Base-by-base conservation (phyloP, 164 flowering plant species). In the Paratinospora sagittata region DNA sequence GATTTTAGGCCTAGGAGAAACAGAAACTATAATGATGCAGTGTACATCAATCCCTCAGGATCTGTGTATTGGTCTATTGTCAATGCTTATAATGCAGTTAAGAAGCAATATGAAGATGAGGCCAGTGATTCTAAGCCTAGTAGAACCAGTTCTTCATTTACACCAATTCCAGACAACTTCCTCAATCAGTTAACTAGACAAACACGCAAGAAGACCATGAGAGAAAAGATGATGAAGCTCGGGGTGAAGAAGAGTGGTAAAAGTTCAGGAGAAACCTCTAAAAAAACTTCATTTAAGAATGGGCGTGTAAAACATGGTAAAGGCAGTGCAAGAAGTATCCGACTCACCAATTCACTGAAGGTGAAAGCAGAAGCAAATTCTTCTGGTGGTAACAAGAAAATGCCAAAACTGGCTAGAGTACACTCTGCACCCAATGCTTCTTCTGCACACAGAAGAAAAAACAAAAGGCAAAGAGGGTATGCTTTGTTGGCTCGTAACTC, bases 401-500 rank as follows among this genome's bases (percentile, higher is more conserved):
- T 39, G 45, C 43, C 64, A 1, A 72, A 69, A 21, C 24, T 55
- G 61, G 8, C 24, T 55, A 55, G 8, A 58, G 64, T 47, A 65
- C 69, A 76, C 23, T 66, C 73, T 64, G 71, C 69, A 17, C 74
- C 83, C 21, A 66, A 71, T 69, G 78, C 78, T 64, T 81, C 68
- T 71, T 26, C 65, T 19, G 61, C 76, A 5, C 84, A 88, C 39
- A 89, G 84, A 75, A 81, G 84, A 69, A 89, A 87, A 79, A 84
- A 81, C 71, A 84, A 78, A 77, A 86, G 79, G 66, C 83, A 83
- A 69, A 92, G 92, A 52, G 77, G 94, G 64, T 86, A 84, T 77
- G 86, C 90, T 58, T 82, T 96, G 79, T 76, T 90, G 84, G 89
- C 85, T 64, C 98, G 98, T 30, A 76, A 79, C 57, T 82, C 92